Evolutionary conservation across 257 asterid species (phyloP), one percentile per base, ranked within the genome.

Genomic region (Solanum ossicruentum): DNA sequence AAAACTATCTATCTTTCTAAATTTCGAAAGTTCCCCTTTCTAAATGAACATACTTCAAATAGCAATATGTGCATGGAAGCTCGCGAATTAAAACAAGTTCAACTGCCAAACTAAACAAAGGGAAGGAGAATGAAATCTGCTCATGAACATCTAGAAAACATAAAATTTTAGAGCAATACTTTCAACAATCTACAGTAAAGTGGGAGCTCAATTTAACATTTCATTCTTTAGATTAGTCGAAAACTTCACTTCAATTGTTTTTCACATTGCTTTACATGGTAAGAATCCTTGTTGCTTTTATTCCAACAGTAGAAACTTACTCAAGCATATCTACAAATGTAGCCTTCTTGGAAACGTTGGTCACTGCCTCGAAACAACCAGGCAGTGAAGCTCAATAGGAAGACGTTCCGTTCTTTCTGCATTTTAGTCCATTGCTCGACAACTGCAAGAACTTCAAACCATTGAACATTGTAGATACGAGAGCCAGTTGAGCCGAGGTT

Each of bases 401-500:
- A 89, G 85, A 88, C 92, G 95, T 92, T 20, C 12, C 66, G 7
- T 17, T 56, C 61, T 56, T 17, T 56, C 63, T 7, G n/a, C 60
- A 55, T 55, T 57, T 57, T 57, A 7, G 23, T 18, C 11, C 63
- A 57, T 47, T 90, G 91, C 87, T 90, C 92, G 71, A 97, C 97
- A 8, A 45, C 3, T 88, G 92, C 97, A 8, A 95, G 96, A 81
- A 93, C 85, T 87, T 95, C 97, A 77, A 89, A 95, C 97, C 95
- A 91, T 47, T 89, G 91, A 54, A 93, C 91, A 78, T 92, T 92
- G 91, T 92, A 92, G 56, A 92, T 87, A 94, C 12, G 98, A 88
- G 13, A 93, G 88, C 95, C 96, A 93, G 86, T 89, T 92, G 26
- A 93, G 93, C 88, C 91, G 93, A 79, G 92, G 94, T 90, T 95